Percentiles rank a stretch among this genome's conserved stretches.
Evolutionary conservation across 2,329 filamentous ascomycete genomes (phyloP).

Genomic region (Fusarium sp.): DNA sequence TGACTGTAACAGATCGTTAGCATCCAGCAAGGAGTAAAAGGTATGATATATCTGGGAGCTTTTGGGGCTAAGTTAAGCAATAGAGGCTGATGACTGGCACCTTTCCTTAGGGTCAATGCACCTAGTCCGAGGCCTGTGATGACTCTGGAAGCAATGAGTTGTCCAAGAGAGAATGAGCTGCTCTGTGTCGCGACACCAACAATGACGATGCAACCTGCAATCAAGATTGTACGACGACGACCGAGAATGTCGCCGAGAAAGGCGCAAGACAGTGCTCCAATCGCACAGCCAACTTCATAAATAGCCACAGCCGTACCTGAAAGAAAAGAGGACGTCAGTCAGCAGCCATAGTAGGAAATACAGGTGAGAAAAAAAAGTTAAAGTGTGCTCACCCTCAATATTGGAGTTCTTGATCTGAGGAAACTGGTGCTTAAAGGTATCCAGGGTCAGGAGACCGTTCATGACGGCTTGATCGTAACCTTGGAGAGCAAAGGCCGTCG

Average conservation of each 20-base stretch:
- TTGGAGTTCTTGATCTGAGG: neutral
- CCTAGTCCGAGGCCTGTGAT: neutral
- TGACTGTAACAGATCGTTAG: no score
- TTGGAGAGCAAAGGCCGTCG: neutral
- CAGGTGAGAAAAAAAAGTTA: accelerated
- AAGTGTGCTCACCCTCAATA: neutral
- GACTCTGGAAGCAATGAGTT: neutral
- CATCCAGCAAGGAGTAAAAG: no score
- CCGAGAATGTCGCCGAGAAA: neutral
- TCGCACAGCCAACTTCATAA: neutral
- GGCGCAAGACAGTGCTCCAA: neutral
- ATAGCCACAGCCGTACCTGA: neutral
- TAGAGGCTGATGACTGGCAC: no score
- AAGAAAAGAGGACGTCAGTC: neutral
- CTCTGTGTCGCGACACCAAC: neutral
- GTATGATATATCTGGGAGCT: no score
- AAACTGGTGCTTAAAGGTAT: neutral
- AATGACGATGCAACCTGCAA: neutral
- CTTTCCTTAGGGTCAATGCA: neutral
- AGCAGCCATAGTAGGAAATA: neutral
- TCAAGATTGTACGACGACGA: neutral
- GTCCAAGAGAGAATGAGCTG: neutral
- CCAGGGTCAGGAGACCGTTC: neutral
- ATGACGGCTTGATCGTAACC: neutral
- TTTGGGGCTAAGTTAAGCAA: no score